phyloP scores from a whole-genome alignment of 2,329 filamentous ascomycete genomes.

The Colletotrichum sp. region DNA sequence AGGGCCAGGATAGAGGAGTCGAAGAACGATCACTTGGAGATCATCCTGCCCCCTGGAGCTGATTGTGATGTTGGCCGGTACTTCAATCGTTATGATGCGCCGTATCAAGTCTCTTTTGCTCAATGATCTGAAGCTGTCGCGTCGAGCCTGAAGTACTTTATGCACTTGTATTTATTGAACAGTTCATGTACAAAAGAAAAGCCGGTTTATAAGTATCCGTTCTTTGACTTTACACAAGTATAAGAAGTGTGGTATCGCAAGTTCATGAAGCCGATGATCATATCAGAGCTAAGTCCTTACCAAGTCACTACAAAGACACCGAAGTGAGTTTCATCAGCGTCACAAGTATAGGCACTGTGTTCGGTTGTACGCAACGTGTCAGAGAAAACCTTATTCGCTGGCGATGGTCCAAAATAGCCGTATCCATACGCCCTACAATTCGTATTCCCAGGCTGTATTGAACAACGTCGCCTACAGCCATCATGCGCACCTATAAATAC shows the following conservation, averaged over 20 bases:
- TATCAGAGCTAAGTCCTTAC: neutral
- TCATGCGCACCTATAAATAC: neutral
- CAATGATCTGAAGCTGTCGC: neutral
- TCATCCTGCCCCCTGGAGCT: neutral
- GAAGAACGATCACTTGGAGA: neutral
- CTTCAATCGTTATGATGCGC: neutral
- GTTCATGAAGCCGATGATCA: neutral
- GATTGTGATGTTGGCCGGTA: neutral
- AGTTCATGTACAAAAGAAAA: neutral
- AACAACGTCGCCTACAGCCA: neutral
- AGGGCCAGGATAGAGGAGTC: neutral
- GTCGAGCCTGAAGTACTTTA: neutral
- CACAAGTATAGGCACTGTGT: neutral
- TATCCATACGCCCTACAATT: neutral
- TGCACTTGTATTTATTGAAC: neutral
- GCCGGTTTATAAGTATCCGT: rapidly evolving
- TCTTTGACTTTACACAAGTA: rapidly evolving
- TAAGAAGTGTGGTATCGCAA: rapidly evolving
- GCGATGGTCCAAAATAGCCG: neutral
- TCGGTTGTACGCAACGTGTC: neutral
- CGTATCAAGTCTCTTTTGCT: neutral
- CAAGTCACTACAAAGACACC: neutral
- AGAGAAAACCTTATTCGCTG: neutral
- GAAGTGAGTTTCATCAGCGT: neutral
- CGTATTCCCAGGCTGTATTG: neutral